Evolutionary conservation across 2,329 filamentous ascomycete species (phyloP).

Genomic region (Colletotrichum incanum): DNA sequence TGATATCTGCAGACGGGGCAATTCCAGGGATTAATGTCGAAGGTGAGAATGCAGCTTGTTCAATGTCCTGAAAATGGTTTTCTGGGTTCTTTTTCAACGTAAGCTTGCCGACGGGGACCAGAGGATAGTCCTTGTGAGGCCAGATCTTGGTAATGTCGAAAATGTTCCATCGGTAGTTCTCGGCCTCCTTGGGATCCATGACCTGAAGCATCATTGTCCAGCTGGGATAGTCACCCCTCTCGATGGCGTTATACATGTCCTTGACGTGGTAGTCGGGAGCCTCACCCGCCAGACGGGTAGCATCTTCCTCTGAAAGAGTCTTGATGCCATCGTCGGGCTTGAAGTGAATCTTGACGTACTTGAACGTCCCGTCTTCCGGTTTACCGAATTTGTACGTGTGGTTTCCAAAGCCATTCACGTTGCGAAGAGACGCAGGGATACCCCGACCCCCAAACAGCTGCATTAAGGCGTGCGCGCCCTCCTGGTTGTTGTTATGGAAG

Average conservation of each 20-base stretch:
- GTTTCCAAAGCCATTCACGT: constrained; percentile 62
- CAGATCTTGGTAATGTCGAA: constrained; percentile 72
- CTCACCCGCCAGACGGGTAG: constrained; percentile 53
- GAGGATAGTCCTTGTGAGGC: constrained; percentile 65
- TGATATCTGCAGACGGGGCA: constrained; percentile 62
- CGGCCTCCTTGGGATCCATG: constrained; percentile 67
- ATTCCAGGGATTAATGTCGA: constrained; percentile 66
- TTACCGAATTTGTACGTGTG: constrained; percentile 66
- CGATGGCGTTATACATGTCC: constrained; percentile 57
- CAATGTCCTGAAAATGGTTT: constrained; percentile 66
- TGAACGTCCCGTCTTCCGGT: constrained; percentile 60
- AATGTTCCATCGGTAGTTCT: constrained; percentile 63
- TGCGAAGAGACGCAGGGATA: constrained; percentile 61
- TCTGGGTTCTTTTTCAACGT: constrained; percentile 65
- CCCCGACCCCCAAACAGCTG: constrained; percentile 66
- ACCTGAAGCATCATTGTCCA: constrained; percentile 71
- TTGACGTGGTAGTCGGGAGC: constrained; percentile 67
- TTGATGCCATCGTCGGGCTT: constrained; percentile 63
- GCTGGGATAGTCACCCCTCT: constrained; percentile 59
- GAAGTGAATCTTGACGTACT: constrained; percentile 67
- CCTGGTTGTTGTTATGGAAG: constrained; percentile 57
- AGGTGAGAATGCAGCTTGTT: constrained; percentile 67
- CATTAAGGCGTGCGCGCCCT: constrained; percentile 67
- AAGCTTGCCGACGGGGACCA: constrained; percentile 65
- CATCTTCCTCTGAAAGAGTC: constrained; percentile 59